Evolutionary conservation across 2,329 filamentous ascomycete genomes (phyloP).

Genomic region (Venturia carpophila): DNA sequence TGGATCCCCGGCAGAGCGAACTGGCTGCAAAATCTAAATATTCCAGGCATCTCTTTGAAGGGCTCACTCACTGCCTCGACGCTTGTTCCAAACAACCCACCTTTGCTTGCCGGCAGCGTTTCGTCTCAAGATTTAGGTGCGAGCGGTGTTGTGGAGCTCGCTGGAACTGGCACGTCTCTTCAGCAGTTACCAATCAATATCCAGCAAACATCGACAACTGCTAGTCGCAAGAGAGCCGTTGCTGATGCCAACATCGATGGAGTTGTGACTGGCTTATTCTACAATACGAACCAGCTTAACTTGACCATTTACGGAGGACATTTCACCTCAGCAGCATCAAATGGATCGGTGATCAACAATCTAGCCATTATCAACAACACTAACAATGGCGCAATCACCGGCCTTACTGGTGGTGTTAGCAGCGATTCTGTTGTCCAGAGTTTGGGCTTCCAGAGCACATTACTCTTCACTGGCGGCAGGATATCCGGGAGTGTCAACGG

Average conservation of each 20-base stretch:
- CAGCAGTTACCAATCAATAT: constrained; percentile 49
- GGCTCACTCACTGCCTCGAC: constrained; percentile 67
- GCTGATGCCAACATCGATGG: constrained; percentile 46
- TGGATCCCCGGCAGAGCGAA: constrained; percentile 82
- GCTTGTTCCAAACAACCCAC: constrained; percentile 53
- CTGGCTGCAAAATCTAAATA: constrained; percentile 74
- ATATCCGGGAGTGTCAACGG: constrained; percentile 63
- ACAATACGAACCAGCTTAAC: constrained; percentile 61
- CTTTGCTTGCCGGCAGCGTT: constrained; percentile 77
- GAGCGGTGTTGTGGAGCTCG: constrained; percentile 63
- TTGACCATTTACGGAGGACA: constrained; percentile 83
- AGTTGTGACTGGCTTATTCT: constrained; percentile 72
- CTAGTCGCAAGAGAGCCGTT: constrained; percentile 35
- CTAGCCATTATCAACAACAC: constrained; percentile 73
- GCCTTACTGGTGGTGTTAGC: constrained; percentile 59
- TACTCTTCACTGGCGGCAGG: constrained; percentile 74
- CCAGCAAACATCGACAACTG: constrained; percentile 25
- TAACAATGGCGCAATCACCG: constrained; percentile 58
- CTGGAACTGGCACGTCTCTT: constrained; percentile 32
- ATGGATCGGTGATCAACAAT: constrained; percentile 69
- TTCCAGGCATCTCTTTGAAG: constrained; percentile 56
- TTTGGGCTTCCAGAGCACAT: constrained; percentile 57
- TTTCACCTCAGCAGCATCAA: constrained; percentile 62
- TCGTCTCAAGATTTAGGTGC: constrained; percentile 65
- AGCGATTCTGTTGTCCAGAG: constrained; percentile 67